Conservation (phyloP, 2,329 filamentous ascomycete species). For the Metarhizium rileyi region DNA sequence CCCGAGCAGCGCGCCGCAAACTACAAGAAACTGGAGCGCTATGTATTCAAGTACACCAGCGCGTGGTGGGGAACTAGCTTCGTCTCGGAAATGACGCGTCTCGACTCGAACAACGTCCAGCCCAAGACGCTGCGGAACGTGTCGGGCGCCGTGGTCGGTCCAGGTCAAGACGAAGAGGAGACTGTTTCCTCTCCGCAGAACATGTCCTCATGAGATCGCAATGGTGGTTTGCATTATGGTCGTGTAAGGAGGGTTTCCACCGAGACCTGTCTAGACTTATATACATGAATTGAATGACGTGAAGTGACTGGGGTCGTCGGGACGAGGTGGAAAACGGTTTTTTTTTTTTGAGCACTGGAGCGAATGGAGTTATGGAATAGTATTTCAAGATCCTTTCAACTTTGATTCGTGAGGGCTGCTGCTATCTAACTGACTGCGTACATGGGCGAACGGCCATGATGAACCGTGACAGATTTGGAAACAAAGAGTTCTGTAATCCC, state of each 20-base stretch:
- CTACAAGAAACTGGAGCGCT: constrained; percentile 85
- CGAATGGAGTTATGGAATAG: background rate
- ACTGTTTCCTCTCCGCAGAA: constrained; percentile 4
- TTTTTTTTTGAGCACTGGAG: background rate
- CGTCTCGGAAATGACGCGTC: constrained; percentile 66
- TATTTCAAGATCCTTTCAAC: background rate
- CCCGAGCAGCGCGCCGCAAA: constrained; percentile 79
- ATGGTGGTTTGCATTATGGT: no score
- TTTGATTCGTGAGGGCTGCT: background rate
- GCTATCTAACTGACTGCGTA: background rate
- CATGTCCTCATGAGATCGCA: no score
- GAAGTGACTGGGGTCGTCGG: background rate
- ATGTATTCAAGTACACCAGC: constrained; percentile 95
- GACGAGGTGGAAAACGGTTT: background rate
- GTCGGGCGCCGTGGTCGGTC: constrained; percentile 27
- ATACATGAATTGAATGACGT: background rate
- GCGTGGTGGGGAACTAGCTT: constrained; percentile 96
- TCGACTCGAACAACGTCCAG: constrained; percentile 29
- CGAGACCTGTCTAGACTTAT: background rate
- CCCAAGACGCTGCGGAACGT: constrained; percentile 32
- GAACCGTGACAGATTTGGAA: background rate
- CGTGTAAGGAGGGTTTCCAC: no score
- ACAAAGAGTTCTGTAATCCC: background rate
- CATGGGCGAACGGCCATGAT: background rate
- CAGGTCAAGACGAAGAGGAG: constrained; percentile 6